Evolutionary conservation across 148 eudicot species (phyloP).

Genomic region (Nepenthes gracilis): DNA sequence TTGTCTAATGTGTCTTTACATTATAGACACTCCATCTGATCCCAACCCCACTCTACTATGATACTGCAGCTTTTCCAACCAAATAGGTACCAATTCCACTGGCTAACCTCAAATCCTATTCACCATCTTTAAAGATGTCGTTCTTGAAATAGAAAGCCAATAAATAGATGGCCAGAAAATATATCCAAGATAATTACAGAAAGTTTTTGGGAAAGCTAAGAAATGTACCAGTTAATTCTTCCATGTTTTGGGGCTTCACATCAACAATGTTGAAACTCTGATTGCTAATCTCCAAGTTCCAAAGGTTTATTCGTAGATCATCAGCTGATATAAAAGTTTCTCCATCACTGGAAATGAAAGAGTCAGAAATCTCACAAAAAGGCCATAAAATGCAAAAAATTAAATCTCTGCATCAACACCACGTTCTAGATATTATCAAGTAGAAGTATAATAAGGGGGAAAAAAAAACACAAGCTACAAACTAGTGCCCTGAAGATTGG

Average conservation of each 20-base stretch:
- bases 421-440: not conserved
- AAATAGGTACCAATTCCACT: too few species aligned
- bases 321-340: constrained; percentile 86
- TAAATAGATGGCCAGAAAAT: too few species aligned
- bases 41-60: too few species aligned
- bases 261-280: constrained; percentile 85
- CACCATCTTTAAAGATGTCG: not conserved
- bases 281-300: constrained; percentile 78
- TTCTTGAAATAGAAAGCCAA: not conserved
- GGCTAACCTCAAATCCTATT: too few species aligned
- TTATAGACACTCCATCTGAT: too few species aligned
- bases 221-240: constrained; percentile 68
- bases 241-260: constrained; percentile 81
- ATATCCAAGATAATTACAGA: not conserved
- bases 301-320: constrained; percentile 76
- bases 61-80: too few species aligned
- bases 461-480: too few species aligned
- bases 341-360: constrained; percentile 50
- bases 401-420: not conserved
- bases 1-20: too few species aligned
- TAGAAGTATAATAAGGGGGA: too few species aligned
- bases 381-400: not conserved
- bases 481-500: too few species aligned
- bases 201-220: not conserved
- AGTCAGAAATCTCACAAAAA: not conserved